phyloP scores from a whole-genome alignment of 345 rosid genomes.

The Combretum micranthum region DNA sequence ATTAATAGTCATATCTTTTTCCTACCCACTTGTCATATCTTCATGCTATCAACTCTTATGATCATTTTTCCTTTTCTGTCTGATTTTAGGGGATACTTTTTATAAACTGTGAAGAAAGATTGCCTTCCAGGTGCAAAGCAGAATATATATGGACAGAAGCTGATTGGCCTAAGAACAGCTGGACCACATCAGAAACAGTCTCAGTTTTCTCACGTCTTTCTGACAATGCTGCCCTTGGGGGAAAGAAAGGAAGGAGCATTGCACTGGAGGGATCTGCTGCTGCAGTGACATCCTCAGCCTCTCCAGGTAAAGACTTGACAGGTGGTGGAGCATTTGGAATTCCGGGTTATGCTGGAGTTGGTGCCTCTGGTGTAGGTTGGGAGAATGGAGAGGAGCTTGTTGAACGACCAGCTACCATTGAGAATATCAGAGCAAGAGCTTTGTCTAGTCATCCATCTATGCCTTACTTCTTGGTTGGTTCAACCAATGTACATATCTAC shows the following conservation, averaged over 20 bases:
- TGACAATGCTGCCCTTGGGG: slow-evolving; percentile 67
- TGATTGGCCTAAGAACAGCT: slow-evolving; percentile 85
- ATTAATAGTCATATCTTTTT: too few species aligned
- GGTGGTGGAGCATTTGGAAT: slow-evolving; percentile 52
- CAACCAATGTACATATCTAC: slow-evolving; percentile 83
- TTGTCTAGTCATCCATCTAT: slow-evolving; percentile 85
- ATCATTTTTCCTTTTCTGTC: slow-evolving; percentile 10
- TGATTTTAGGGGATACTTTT: slow-evolving; percentile 69
- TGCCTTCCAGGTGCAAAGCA: slow-evolving; percentile 30
- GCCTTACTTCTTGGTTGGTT: slow-evolving; percentile 91
- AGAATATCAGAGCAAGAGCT: slow-evolving; percentile 63
- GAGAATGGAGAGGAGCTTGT: slow-evolving; percentile 61
- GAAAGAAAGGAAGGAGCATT: slow-evolving; percentile 63
- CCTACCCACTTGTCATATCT: too few species aligned
- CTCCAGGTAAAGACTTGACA: slow-evolving; percentile 40
- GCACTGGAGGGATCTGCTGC: slow-evolving; percentile 74
- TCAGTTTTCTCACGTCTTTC: slow-evolving; percentile 68
- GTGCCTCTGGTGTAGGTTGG: slow-evolving; percentile 75
- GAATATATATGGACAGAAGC: slow-evolving; percentile 66
- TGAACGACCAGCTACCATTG: slow-evolving; percentile 70
- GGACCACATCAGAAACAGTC: slow-evolving; percentile 79
- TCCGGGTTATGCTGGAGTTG: slow-evolving; percentile 60
- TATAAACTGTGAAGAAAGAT: slow-evolving; percentile 50
- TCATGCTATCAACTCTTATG: slow-evolving; percentile 10
- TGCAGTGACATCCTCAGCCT: slow-evolving; percentile 40